Evolutionary conservation across 176 grass and related monocot species (phyloP).

Genomic region (Musa acuminata): DNA sequence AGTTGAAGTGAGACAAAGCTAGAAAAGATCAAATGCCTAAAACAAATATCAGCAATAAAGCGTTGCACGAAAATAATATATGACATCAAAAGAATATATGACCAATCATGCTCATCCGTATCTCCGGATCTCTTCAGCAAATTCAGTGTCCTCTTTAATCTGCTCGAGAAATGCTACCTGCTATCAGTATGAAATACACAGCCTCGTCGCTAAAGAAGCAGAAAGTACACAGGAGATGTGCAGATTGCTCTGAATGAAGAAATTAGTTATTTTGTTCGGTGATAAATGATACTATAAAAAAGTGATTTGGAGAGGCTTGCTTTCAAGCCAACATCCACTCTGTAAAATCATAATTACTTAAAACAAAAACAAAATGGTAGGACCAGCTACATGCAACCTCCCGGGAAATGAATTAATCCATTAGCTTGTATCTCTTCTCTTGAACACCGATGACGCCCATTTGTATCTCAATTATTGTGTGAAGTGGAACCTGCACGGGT

Average conservation of each 20-base stretch:
- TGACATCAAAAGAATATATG: background rate
- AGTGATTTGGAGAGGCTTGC: background rate
- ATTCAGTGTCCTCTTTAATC: background rate
- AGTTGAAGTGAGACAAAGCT: too few species aligned
- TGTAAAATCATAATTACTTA: slow-evolving; percentile 7
- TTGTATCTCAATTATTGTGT: slow-evolving; percentile 98
- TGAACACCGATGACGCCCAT: slow-evolving; percentile 95
- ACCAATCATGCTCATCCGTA: background rate
- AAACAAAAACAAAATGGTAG: background rate
- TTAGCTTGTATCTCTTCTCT: slow-evolving; percentile 98
- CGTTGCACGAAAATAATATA: too few species aligned
- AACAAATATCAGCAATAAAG: too few species aligned
- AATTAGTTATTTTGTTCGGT: background rate
- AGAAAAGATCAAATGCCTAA: too few species aligned
- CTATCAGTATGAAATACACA: background rate
- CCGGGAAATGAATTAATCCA: slow-evolving; percentile 50
- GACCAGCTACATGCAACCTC: background rate
- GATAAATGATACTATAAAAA: background rate
- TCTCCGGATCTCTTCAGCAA: background rate
- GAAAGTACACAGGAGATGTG: background rate
- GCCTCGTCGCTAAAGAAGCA: background rate
- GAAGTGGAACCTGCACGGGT: slow-evolving; percentile 64
- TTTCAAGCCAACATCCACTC: slow-evolving; percentile 18
- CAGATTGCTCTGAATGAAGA: background rate
- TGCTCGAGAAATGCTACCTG: background rate